A percentile compares a stretch with the other conserved stretches of the same genome.
These are phyloP conservation scores for Dryas alaskensis DNA, from an alignment of 306 rosid species.

Conservation along the genomic window DNA sequence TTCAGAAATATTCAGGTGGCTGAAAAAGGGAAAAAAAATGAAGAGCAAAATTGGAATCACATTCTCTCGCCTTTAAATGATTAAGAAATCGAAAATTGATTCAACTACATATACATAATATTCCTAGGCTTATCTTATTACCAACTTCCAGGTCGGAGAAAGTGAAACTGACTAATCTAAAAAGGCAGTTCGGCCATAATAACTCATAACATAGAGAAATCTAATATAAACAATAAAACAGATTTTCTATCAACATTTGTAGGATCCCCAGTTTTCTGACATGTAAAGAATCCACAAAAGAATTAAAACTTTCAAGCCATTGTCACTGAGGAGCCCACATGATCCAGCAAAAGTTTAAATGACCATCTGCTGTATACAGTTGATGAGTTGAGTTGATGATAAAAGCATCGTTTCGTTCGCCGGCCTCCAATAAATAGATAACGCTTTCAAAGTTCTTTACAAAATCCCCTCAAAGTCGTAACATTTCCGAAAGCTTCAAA, in stretches of 20 bases:
- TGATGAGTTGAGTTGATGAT: too few relatives aligned
- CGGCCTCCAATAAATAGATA: not conserved
- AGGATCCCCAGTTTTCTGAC: constrained; percentile 37
- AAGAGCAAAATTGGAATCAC: constrained; percentile 12
- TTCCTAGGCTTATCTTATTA: constrained; percentile 15
- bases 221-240: constrained; percentile 29
- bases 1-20: too few relatives aligned
- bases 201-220: constrained; percentile 19
- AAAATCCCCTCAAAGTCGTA: constrained; percentile 3
- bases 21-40: not conserved
- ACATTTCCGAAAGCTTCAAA: not conserved
- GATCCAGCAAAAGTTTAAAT: not conserved
- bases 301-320: constrained; percentile 44
- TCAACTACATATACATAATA: constrained; percentile 12
- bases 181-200: constrained; percentile 6
- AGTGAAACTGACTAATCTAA: constrained; percentile 14
- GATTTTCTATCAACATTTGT: constrained; percentile 25
- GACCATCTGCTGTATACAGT: not conserved
- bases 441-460: not conserved
- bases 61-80: constrained; percentile 5
- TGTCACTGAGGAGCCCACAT: constrained; percentile 19
- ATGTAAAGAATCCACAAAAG: constrained; percentile 40
- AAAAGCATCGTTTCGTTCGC: not conserved
- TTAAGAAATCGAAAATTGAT: not conserved
- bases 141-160: constrained; percentile 15